A percentile compares a stretch with the other conserved stretches of the same genome.
phyloP scores from a whole-genome alignment of 2,329 filamentous ascomycete genomes.

The Setomelanomma holmii region DNA sequence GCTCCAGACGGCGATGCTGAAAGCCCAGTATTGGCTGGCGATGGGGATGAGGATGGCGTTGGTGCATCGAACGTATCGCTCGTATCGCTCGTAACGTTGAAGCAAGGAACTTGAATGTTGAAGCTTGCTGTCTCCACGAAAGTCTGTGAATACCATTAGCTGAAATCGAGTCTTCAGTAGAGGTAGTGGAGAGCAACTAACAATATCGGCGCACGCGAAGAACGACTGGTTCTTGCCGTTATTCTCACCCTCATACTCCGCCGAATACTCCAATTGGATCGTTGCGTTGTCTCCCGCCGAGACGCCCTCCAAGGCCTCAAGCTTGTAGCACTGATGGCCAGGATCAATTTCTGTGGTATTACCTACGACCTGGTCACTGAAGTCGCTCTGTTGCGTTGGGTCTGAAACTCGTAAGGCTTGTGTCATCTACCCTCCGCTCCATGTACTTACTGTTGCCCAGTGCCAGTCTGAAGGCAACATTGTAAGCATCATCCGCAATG shows the following conservation, averaged over 20 bases:
- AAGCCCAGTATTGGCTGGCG: slow-evolving; percentile 30
- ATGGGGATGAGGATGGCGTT: slow-evolving; percentile 16
- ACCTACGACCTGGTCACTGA: slow-evolving; percentile 43
- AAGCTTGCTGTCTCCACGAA: slow-evolving; percentile 52
- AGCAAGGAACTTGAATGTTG: slow-evolving; percentile 53
- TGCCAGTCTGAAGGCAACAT: slow-evolving; percentile 62
- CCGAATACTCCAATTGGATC: slow-evolving; percentile 54
- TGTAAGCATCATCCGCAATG: slow-evolving; percentile 64
- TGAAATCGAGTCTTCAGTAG: not conserved
- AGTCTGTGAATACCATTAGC: slow-evolving; percentile 24
- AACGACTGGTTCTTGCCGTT: slow-evolving; percentile 51
- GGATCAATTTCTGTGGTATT: slow-evolving; percentile 51
- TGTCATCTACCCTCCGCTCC: not conserved
- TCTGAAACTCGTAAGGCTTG: slow-evolving; percentile 31
- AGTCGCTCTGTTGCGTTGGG: slow-evolving; percentile 50
- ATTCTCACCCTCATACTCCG: slow-evolving; percentile 50
- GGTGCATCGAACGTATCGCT: slow-evolving; percentile 40
- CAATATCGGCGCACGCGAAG: slow-evolving; percentile 58
- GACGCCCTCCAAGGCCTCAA: slow-evolving; percentile 44
- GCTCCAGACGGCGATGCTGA: slow-evolving; percentile 24
- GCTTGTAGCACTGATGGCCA: slow-evolving; percentile 55
- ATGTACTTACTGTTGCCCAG: slow-evolving; percentile 57
- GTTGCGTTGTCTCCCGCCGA: slow-evolving; percentile 54
- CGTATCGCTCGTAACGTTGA: slow-evolving; percentile 53
- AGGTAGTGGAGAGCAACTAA: slow-evolving; percentile 8